Conservation (phyloP, 306 rosid genomes). For the Rosa multiflora region DNA sequence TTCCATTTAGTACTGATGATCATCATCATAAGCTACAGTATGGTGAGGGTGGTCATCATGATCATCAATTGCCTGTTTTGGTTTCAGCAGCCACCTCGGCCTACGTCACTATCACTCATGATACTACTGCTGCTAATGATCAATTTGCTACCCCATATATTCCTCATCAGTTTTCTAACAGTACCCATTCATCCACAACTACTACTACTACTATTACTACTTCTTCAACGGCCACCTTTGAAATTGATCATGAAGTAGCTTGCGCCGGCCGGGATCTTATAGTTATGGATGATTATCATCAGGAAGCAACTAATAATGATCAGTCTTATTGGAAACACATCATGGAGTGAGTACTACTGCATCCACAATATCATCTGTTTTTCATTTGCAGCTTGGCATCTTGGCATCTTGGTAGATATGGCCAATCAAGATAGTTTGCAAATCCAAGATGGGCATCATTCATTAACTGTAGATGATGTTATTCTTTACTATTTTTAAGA, state of each 20-base stretch:
- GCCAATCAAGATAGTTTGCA: no score
- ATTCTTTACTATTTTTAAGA: no score
- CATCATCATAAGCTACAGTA: neutral
- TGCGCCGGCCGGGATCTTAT: conserved; percentile 31
- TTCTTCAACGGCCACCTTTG: neutral
- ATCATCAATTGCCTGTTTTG: conserved; percentile 42
- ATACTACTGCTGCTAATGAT: neutral
- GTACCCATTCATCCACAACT: neutral
- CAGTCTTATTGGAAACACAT: conserved; percentile 57
- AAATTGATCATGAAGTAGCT: neutral
- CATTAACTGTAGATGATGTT: no score
- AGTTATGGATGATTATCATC: conserved; percentile 17
- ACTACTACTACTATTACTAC: neutral
- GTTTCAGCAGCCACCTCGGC: conserved; percentile 11
- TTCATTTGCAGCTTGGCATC: no score
- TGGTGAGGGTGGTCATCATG: neutral
- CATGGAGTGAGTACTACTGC: conserved; percentile 30
- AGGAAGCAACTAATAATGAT: conserved; percentile 33
- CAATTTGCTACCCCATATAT: no score
- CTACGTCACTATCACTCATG: neutral
- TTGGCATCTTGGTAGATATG: no score
- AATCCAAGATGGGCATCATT: no score
- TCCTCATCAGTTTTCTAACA: no score
- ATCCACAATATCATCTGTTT: no score
- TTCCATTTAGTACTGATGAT: neutral